These are phyloP conservation scores for Irpex sp. DNA, from an alignment of 1,284 basidiomycete genomes.

Conservation along the genomic window DNA sequence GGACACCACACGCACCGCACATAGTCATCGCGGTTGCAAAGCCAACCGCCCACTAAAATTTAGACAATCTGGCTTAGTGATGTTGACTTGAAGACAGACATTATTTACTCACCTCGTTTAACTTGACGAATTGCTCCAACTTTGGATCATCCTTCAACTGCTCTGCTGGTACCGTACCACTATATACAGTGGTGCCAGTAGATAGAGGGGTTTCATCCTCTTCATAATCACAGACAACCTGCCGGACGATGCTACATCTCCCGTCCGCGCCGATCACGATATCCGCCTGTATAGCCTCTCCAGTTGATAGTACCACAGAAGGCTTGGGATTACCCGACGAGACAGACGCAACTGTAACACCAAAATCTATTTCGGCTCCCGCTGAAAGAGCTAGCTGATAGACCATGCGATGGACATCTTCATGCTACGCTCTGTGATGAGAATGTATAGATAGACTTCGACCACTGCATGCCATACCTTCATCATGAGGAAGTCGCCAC, in stretches of 20 bases:
- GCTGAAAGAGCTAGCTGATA: slow-evolving; percentile 35
- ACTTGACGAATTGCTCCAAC: neutral
- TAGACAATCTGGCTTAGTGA: neutral
- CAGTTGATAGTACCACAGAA: slow-evolving; percentile 27
- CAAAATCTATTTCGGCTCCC: slow-evolving; percentile 37
- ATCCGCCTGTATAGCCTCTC: slow-evolving; percentile 29
- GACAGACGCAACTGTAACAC: slow-evolving; percentile 27
- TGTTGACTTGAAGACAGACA: neutral
- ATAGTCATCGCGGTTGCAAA: slow-evolving; percentile 2
- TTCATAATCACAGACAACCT: neutral
- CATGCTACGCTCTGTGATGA: slow-evolving; percentile 4
- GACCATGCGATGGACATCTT: slow-evolving; percentile 40
- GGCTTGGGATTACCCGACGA: slow-evolving; percentile 8
- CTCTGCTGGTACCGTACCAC: slow-evolving; percentile 31
- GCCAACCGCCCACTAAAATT: neutral
- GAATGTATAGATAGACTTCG: neutral
- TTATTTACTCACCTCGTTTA: slow-evolving; percentile 1
- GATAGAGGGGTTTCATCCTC: neutral
- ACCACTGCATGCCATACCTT: slow-evolving; percentile 28
- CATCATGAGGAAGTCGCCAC: slow-evolving; percentile 49
- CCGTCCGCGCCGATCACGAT: slow-evolving; percentile 14
- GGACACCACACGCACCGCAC: slow-evolving; percentile 1
- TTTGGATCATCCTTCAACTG: neutral
- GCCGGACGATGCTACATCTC: neutral
- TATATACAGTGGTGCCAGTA: slow-evolving; percentile 22